Base-by-base conservation (phyloP, 148 eudicot genomes). In the Cornus controversa region DNA sequence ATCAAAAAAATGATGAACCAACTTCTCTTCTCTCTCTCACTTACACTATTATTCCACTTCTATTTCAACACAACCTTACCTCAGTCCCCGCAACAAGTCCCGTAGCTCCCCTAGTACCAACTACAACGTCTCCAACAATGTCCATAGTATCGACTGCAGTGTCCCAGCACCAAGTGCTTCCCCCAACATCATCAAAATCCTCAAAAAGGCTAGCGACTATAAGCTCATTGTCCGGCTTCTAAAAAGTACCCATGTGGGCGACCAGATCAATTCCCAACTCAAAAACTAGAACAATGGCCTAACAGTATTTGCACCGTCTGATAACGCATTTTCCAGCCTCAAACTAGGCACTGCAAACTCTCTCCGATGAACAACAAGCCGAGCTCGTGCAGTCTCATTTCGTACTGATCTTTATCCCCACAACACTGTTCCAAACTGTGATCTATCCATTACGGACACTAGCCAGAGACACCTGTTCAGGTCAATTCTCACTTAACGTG, bases 361-460 rank as follows among this genome's bases (percentile, higher is more conserved):
- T 4, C 82, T 93, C 13, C 9, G 92, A 93, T 73, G 92, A 96
- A 65, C 86, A 96, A 62, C 89, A 96, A 53, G 91, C 82, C 6
- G 86, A 86, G 67, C 73, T 96, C 7, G 40, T 96, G 1, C 99
- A 93, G 69, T 96, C 85, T 80, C 98, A 96, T 73, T 74, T 93
- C 34, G 54, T 96, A 54, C 95, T 97, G 2, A 75, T 77, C 0
- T 87, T 72, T 58, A 74, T 93, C 47, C 82, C 99, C 23, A 76
- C 77, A 4, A 69, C 91, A 0, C 84, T 90, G 77, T 96, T 96
- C 73, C 98, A 71, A 71, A 96, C 99, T 0, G 94, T 86, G 0
- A 96, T 92, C 75, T 91, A 96, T 71, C 99, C 99, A 0, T 27
- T 93, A 10, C 77, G 97, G 69, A 96, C 99, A 16, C 99, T 93